Conservation (phyloP, 495 filamentous ascomycete genomes). For the Tuber borchii region DNA sequence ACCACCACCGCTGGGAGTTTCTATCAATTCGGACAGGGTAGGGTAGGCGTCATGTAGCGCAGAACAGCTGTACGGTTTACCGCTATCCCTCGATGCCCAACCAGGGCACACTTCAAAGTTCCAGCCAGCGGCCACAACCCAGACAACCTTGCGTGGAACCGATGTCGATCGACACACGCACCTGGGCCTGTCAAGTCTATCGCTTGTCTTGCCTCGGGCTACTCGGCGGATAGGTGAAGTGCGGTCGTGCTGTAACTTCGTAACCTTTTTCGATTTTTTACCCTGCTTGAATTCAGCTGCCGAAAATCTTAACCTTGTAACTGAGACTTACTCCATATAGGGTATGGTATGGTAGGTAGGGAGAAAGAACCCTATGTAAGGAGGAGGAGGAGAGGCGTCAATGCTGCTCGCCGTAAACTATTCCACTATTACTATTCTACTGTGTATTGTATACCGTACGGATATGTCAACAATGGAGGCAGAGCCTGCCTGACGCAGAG, state of each 20-base stretch:
- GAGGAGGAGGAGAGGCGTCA: slow-evolving; percentile 28
- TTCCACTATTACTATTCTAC: neutral
- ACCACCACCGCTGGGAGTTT: slow-evolving; percentile 20
- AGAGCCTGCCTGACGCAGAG: slow-evolving; percentile 29
- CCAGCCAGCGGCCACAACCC: slow-evolving; percentile 19
- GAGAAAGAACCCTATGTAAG: slow-evolving; percentile 27
- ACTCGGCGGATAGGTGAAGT: slow-evolving; percentile 31
- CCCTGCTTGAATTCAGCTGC: neutral
- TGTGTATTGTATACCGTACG: neutral
- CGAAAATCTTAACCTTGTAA: neutral
- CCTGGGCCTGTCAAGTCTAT: slow-evolving; percentile 40
- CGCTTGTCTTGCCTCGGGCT: slow-evolving; percentile 40
- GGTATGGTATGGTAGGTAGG: neutral
- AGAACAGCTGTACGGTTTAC: slow-evolving; percentile 32
- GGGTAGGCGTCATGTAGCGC: slow-evolving; percentile 36
- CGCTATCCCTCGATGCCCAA: slow-evolving; percentile 38
- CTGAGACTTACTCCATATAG: neutral
- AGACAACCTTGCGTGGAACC: slow-evolving; percentile 38
- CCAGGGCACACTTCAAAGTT: slow-evolving; percentile 31
- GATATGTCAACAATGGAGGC: slow-evolving; percentile 13
- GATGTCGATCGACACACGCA: slow-evolving; percentile 40
- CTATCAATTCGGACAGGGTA: slow-evolving; percentile 10
- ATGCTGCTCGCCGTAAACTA: slow-evolving; percentile 26
- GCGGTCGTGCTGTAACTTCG: neutral
- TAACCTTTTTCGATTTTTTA: neutral